These are phyloP conservation scores for Geopyxis carbonaria DNA, from an alignment of 495 filamentous ascomycete species.

Conservation along the genomic window DNA sequence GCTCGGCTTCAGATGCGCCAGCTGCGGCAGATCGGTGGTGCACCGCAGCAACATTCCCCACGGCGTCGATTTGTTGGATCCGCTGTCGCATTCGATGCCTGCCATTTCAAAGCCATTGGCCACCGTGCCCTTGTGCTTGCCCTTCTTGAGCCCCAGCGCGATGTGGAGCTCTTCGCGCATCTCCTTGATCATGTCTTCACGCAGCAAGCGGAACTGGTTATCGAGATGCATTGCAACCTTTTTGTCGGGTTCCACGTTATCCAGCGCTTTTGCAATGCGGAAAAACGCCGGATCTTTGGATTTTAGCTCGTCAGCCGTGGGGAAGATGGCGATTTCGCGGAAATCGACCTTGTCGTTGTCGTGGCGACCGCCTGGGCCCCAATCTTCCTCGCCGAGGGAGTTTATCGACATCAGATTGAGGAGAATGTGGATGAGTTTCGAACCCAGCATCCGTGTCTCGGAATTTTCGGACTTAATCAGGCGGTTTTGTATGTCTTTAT, in stretches of 20 bases:
- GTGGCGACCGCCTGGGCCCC: constrained; percentile 50
- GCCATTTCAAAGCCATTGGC: constrained; percentile 24
- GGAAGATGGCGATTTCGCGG: constrained; percentile 45
- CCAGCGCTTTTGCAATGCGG: constrained; percentile 30
- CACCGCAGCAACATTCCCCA: constrained; percentile 34
- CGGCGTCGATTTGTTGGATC: constrained; percentile 7
- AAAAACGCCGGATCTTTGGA: constrained; percentile 43
- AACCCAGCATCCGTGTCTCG: constrained; percentile 26
- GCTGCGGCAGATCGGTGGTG: constrained; percentile 29
- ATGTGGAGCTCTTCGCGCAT: constrained; percentile 42
- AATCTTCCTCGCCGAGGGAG: constrained; percentile 6
- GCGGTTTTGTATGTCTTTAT: constrained; percentile 4
- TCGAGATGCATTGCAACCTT: constrained; percentile 43
- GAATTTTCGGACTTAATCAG: neutral
- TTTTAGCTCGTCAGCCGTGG: constrained; percentile 51
- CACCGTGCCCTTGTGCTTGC: constrained; percentile 22
- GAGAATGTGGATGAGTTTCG: constrained; percentile 33
- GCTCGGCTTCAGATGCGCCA: constrained; percentile 21
- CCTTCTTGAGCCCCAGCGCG: constrained; percentile 28
- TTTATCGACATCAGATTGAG: constrained; percentile 7
- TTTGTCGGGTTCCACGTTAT: constrained; percentile 20
- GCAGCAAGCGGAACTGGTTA: constrained; percentile 61
- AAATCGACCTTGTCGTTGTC: constrained; percentile 58
- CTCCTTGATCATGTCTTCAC: constrained; percentile 58
- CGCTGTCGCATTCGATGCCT: constrained; percentile 13